phyloP scores from a whole-genome alignment of 192 early-diverging fungal species.

The Entomortierella beljakovae region DNA sequence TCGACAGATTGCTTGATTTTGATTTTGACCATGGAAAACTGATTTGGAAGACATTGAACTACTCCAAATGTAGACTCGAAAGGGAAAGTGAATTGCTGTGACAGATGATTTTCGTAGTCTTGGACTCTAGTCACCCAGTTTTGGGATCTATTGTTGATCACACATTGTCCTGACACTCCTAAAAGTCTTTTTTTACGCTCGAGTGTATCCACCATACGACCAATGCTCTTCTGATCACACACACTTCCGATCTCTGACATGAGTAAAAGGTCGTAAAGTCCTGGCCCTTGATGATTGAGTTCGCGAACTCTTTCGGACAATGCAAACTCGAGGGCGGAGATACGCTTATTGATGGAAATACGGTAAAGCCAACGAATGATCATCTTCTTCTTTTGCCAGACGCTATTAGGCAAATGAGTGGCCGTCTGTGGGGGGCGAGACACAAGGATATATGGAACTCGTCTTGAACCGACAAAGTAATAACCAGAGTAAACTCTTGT shows the following conservation, averaged over 20 bases:
- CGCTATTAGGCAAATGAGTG: neutral
- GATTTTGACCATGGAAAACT: constrained; percentile 30
- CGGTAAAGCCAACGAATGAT: constrained; percentile 90
- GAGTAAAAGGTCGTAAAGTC: constrained; percentile 78
- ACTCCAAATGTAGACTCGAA: constrained; percentile 28
- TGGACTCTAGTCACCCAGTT: constrained; percentile 91
- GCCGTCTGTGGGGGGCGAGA: constrained; percentile 73
- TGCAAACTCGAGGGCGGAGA: constrained; percentile 88
- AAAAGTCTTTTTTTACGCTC: constrained; percentile 86
- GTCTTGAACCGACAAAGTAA: constrained; percentile 62
- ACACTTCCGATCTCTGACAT: constrained; percentile 90
- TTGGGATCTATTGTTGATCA: constrained; percentile 86
- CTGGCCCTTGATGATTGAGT: constrained; percentile 85
- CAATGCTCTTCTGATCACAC: constrained; percentile 76
- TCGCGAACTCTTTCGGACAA: constrained; percentile 82
- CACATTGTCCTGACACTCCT: constrained; percentile 94
- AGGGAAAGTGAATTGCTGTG: constrained; percentile 12
- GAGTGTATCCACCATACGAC: constrained; percentile 87
- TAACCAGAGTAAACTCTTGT: constrained; percentile 72
- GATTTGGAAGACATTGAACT: constrained; percentile 26
- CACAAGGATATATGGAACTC: constrained; percentile 71
- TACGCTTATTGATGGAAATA: constrained; percentile 80
- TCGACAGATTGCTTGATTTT: constrained; percentile 10
- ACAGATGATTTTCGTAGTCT: constrained; percentile 25
- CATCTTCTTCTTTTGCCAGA: constrained; percentile 81